Evolutionary conservation across 1,284 basidiomycete genomes (phyloP).

Genomic region (Fistulina hepatica): DNA sequence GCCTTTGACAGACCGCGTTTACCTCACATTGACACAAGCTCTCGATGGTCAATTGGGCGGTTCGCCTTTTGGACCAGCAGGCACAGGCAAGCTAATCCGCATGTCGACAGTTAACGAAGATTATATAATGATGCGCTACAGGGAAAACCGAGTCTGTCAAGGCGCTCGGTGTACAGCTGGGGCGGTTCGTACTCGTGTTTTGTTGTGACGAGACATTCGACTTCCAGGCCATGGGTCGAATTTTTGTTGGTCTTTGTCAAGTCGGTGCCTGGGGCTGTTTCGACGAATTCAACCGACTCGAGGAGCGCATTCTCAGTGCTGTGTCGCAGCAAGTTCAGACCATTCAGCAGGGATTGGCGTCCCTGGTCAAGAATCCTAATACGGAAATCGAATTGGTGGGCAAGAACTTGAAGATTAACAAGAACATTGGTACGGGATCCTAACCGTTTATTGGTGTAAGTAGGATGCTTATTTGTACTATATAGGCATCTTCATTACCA

Average conservation of each 20-base stretch:
- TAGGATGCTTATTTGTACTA: conserved; percentile 6
- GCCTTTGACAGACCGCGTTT: conserved; percentile 95
- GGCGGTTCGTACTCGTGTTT: conserved; percentile 96
- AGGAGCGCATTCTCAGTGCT: conserved; percentile 95
- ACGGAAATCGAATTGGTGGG: conserved; percentile 95
- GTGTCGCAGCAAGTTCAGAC: conserved; percentile 99
- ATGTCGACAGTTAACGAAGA: conserved; percentile 1
- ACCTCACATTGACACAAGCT: conserved; percentile 94
- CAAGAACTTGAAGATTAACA: conserved; percentile 86
- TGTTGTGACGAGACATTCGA: conserved; percentile 99
- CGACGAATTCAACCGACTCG: conserved; percentile 96
- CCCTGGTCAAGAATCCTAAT: conserved; percentile 71
- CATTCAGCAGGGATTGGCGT: conserved; percentile 90
- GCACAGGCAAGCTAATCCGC: conserved; percentile 59
- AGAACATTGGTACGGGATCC: conserved; percentile 66
- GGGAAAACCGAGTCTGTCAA: conserved; percentile 99
- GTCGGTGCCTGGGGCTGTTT: conserved; percentile 99
- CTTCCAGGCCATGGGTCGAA: conserved; percentile 99
- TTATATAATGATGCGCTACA: conserved; percentile 19
- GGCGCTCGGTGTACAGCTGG: conserved; percentile 94
- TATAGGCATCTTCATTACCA: conserved; percentile 89
- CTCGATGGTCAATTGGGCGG: conserved; percentile 92
- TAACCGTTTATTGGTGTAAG: conserved; percentile 1
- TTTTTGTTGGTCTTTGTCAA: conserved; percentile 96
- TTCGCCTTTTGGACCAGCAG: conserved; percentile 96